Base-by-base conservation (phyloP, 352 stramenopile species). In the Phytophthora capsici region DNA sequence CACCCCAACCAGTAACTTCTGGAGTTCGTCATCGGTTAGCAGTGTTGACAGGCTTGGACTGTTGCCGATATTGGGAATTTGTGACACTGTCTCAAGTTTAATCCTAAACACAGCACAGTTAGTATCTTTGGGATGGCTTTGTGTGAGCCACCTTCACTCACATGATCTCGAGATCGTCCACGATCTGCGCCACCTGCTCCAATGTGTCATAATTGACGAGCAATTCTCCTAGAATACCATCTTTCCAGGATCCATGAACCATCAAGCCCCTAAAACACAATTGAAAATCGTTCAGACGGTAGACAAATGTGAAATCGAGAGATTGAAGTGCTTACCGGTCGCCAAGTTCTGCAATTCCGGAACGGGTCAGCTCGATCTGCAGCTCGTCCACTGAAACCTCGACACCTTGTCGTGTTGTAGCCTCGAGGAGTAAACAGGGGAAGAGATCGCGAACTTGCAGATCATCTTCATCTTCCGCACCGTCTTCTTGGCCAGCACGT, bases 111-210 rank as follows among this genome's bases (percentile, higher is more conserved):
- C 44, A 51, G 2, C 43, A 19, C 14, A 16, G 14, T 67, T 20
- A 57, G 34, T 40, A 49, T 19, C 23, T 19, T 19, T 6, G 1
- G 10, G 23, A 62, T 28, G 8, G 25, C 2, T 25, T 58, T 6
- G 2, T 9, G 40, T 14, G 6, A 38, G 37, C n/a, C 4, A 17
- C 6, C 43, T 20, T 36, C 10, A 51, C 79, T 36, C 69, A 91
- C 83, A 90, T 90, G 41, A 89, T 88, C 28, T 91, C 83, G 0
- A 91, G 58, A 34, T 90, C 83, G 20, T 89, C 80, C 6, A 87
- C 71, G 23, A 85, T 73, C 23, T 91, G 82, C 0, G 85, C 85
- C 4, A 90, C 48, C 14, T 78, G 63, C 16, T 73, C 57, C 0
- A 94, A 63, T 17, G 63, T 67, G 0, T 77, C 63, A 12, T 78